phyloP scores from a whole-genome alignment of 1,284 basidiomycete genomes.

The Trametes pubescens region DNA sequence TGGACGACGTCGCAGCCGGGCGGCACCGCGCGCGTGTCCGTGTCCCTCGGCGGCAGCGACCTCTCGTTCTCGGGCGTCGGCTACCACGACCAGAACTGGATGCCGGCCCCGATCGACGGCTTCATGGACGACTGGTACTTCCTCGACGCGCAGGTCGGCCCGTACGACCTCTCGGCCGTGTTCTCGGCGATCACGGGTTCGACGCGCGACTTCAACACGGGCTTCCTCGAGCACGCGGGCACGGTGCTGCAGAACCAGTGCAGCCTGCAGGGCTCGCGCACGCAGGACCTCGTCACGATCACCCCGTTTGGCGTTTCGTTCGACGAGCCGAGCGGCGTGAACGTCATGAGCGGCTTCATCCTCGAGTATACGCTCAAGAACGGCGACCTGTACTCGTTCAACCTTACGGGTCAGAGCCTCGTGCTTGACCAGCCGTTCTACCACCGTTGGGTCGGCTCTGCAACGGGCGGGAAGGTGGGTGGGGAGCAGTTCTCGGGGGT shows the following conservation, averaged over 20 bases:
- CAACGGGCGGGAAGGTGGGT: conserved; percentile 36
- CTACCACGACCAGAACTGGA: conserved; percentile 42
- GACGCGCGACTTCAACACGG: conserved; percentile 34
- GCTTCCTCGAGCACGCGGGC: conserved; percentile 36
- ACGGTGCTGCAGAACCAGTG: conserved; percentile 42
- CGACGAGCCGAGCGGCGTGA: conserved; percentile 28
- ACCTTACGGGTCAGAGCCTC: conserved; percentile 32
- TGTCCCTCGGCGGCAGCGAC: conserved; percentile 34
- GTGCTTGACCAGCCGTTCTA: conserved; percentile 36
- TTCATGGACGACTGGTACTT: conserved; percentile 39
- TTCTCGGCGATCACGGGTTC: conserved; percentile 32
- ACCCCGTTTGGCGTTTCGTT: conserved; percentile 32
- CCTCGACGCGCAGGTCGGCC: conserved; percentile 36
- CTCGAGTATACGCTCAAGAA: conserved; percentile 36
- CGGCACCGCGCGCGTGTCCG: conserved; percentile 28
- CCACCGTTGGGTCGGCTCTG: conserved; percentile 38
- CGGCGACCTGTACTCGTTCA: conserved; percentile 37
- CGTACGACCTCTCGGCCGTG: conserved; percentile 39
- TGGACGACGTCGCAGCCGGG: conserved; percentile 40
- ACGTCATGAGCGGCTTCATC: conserved; percentile 37
- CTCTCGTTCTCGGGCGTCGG: conserved; percentile 37
- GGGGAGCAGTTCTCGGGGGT: conserved; percentile 27
- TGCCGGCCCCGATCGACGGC: conserved; percentile 33
- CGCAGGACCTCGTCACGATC: conserved; percentile 33
- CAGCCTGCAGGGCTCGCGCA: conserved; percentile 31